Evolutionary conservation across 106 monocot genomes (phyloP), one percentile per base, ranked within the genome.

Genomic region (Dactylorhiza incarnata): DNA sequence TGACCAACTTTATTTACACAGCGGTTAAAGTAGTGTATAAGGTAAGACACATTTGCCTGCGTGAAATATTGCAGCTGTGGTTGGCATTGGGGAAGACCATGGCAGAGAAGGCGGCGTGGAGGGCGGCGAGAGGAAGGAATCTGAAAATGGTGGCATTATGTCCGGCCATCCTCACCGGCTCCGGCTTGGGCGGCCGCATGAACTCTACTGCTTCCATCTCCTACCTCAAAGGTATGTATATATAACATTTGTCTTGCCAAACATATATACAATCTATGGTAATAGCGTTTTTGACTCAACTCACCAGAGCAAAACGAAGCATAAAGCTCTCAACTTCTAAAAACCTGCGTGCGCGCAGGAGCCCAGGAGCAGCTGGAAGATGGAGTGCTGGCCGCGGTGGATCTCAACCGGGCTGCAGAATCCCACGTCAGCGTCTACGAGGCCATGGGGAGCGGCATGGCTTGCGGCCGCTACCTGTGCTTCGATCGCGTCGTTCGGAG

Each of bases 101-200:
- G 87, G 92, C 92, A 4, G 95, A 95, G 80, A 95, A 88, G 72
- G 90, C 92, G 0, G 95, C 88, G 6, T 90, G 90, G 92, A 82
- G 85, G 29, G 82, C 84, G 22, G 95, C 92, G 9, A 75, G 88
- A 22, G 92, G 90, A 37, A 88, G 86, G 43, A 76, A 90, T 73
- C 25, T 95, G 55, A 88, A 85, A 67, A 72, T 95, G 7, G 86
- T 84, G 12, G 85, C 95, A 0, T 10, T 95, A 16, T 95, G 95
- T 74, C 90, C 90, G 5, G 95, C 80, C 17, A 86, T 95, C 13
- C 68, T 95, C 43, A 88, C 90, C 8, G 95, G 95, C 1, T 84
- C 78, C 0, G 92, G 86, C n/a, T 90, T 90, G 69, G 74, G 68
- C 68, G 69, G 83, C 7, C 75, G 87, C n/a, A n/a, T n/a, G 51